phyloP scores from a whole-genome alignment of 345 rosid genomes.

The Salix dunnii region DNA sequence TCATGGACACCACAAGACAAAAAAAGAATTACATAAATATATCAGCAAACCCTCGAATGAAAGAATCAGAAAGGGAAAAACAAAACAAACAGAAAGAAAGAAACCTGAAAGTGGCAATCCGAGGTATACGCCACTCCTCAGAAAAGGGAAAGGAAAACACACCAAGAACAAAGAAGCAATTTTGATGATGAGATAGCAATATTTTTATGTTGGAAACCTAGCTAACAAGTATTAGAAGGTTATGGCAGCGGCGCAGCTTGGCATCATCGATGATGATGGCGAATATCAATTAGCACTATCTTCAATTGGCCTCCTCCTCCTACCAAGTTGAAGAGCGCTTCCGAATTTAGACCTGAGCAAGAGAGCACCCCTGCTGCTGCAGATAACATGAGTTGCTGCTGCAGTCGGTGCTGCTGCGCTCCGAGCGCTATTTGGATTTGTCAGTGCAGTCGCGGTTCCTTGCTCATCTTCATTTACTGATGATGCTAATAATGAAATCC shows the following conservation, averaged over 20 bases:
- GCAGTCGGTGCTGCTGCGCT: not conserved
- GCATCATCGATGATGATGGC: no score
- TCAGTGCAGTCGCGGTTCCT: not conserved
- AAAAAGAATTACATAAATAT: not conserved
- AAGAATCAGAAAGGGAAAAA: not conserved
- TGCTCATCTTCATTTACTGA: not conserved
- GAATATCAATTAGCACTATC: no score
- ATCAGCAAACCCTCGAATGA: not conserved
- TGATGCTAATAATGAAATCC: not conserved
- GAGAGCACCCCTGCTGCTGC: slow-evolving; percentile 34
- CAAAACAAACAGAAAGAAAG: no score
- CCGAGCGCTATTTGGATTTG: not conserved
- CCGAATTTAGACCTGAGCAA: slow-evolving; percentile 32
- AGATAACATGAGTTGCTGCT: slow-evolving; percentile 25
- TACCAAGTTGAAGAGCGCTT: slow-evolving; percentile 8
- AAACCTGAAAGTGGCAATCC: no score
- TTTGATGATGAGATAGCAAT: no score
- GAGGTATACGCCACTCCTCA: no score
- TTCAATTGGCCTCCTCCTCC: slow-evolving; percentile 1
- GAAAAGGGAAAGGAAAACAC: no score
- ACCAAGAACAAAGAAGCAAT: no score
- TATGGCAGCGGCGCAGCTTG: no score
- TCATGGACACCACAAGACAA: no score
- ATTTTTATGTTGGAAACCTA: no score
- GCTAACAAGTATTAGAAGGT: no score